Evolutionary conservation across 2,329 filamentous ascomycete species (phyloP).

Genomic region (Colletotrichum endophyticum): DNA sequence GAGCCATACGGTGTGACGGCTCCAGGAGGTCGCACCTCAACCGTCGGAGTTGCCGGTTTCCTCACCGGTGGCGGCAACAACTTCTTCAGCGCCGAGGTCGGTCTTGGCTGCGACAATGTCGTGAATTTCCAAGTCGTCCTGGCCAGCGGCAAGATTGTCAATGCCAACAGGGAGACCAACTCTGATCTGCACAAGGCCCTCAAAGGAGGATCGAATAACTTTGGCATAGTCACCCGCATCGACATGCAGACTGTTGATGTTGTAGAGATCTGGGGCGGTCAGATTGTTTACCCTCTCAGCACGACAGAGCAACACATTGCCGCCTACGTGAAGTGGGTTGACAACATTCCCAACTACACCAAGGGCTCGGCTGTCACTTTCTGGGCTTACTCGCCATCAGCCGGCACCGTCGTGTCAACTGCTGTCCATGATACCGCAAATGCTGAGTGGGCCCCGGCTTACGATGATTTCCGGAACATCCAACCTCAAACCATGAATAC

Average conservation of each 20-base stretch:
- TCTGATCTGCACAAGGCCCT: constrained; percentile 51
- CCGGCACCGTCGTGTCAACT: background rate
- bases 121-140: constrained; percentile 50
- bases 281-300: background rate
- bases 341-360: constrained; percentile 10
- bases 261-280: constrained; percentile 7
- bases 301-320: constrained; percentile 1
- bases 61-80: constrained; percentile 33
- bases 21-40: background rate
- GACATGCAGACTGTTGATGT: constrained; percentile 20
- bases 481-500: background rate
- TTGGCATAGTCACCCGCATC: constrained; percentile 43
- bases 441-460: background rate
- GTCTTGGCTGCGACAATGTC: constrained; percentile 46
- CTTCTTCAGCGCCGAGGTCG: constrained; percentile 9
- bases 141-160: constrained; percentile 44
- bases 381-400: background rate
- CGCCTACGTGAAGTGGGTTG: background rate
- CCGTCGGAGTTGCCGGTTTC: constrained; percentile 29
- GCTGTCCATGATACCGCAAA: background rate
- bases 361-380: constrained; percentile 3
- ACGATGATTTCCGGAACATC: background rate
- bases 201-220: constrained; percentile 53
- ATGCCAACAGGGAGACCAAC: constrained; percentile 38
- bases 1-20: background rate